phyloP scores from a whole-genome alignment of 2,329 filamentous ascomycete species.

The Ophiostoma perfectum region DNA sequence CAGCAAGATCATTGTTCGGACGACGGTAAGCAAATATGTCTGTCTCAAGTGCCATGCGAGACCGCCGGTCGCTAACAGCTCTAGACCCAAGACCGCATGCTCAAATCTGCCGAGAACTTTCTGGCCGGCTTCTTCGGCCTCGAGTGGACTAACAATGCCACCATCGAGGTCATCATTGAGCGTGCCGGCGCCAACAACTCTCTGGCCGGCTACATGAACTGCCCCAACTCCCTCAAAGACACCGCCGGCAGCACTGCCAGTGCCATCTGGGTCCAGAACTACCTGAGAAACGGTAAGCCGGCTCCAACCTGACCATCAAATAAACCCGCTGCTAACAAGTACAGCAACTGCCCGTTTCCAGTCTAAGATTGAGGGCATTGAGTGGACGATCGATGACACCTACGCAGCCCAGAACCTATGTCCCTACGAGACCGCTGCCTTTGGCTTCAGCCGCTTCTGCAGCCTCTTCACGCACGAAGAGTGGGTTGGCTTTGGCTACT shows the following conservation, averaged over 20 bases:
- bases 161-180: slow-evolving; percentile 68
- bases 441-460: slow-evolving; percentile 70
- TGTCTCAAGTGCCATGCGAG: neutral
- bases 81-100: slow-evolving; percentile 68
- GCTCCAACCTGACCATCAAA: neutral
- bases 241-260: slow-evolving; percentile 49
- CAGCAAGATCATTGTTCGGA: slow-evolving; percentile 67
- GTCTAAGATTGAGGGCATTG: slow-evolving; percentile 49
- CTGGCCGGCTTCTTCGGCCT: slow-evolving; percentile 73
- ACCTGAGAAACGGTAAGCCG: slow-evolving; percentile 53
- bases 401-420: slow-evolving; percentile 68
- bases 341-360: slow-evolving; percentile 56
- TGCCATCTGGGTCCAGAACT: slow-evolving; percentile 56
- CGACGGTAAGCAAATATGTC: slow-evolving; percentile 44
- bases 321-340: neutral
- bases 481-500: slow-evolving; percentile 68
- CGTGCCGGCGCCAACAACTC: slow-evolving; percentile 61
- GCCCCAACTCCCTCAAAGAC: slow-evolving; percentile 55
- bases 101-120: slow-evolving; percentile 72
- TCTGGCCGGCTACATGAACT: slow-evolving; percentile 61
- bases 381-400: slow-evolving; percentile 59
- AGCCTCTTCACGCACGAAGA: slow-evolving; percentile 69
- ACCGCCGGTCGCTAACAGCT: neutral
- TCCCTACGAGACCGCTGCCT: slow-evolving; percentile 71
- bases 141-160: slow-evolving; percentile 66